Percentiles rank a stretch among this genome's conserved stretches.
Conservation (phyloP, 2,329 filamentous ascomycete species). For the Stagonosporopsis vannaccii region DNA sequence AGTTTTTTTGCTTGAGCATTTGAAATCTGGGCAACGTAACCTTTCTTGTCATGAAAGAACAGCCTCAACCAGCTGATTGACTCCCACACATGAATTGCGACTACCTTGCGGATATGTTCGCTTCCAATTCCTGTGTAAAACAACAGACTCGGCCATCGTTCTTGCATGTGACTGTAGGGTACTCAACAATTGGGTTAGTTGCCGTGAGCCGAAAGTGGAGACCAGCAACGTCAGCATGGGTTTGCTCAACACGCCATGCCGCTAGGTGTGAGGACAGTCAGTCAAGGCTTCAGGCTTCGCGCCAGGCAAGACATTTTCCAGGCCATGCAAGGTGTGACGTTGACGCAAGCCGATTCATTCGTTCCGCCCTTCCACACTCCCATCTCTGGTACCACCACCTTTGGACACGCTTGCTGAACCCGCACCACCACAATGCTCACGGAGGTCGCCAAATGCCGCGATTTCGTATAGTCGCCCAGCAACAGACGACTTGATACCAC, state of each 20-base stretch:
- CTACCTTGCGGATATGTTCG: not conserved
- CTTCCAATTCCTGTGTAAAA: not conserved
- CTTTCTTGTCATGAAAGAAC: not conserved
- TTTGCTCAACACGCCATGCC: conserved; percentile 29
- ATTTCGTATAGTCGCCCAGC: conserved; percentile 21
- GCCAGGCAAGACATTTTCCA: conserved; percentile 17
- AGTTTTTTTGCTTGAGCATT: not conserved
- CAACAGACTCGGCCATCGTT: not conserved
- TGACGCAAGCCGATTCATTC: conserved; percentile 8
- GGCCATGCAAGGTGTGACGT: conserved; percentile 25
- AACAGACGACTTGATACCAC: conserved; percentile 1
- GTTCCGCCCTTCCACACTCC: conserved; percentile 1
- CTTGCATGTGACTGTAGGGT: conserved; percentile 11
- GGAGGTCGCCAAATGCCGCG: conserved; percentile 16
- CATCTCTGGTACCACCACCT: conserved; percentile 8
- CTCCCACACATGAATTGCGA: not conserved
- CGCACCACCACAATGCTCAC: conserved; percentile 19
- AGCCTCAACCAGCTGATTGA: not conserved
- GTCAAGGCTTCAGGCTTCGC: conserved; percentile 25
- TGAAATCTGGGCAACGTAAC: not conserved
- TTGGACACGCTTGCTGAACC: conserved; percentile 16
- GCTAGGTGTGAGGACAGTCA: conserved; percentile 37
- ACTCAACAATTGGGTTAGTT: conserved; percentile 18
- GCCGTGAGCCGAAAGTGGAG: conserved; percentile 28
- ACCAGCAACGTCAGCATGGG: conserved; percentile 39